Evolutionary conservation across 1,284 basidiomycete species (phyloP).

Genomic region (Cryptococcus amylolentus): DNA sequence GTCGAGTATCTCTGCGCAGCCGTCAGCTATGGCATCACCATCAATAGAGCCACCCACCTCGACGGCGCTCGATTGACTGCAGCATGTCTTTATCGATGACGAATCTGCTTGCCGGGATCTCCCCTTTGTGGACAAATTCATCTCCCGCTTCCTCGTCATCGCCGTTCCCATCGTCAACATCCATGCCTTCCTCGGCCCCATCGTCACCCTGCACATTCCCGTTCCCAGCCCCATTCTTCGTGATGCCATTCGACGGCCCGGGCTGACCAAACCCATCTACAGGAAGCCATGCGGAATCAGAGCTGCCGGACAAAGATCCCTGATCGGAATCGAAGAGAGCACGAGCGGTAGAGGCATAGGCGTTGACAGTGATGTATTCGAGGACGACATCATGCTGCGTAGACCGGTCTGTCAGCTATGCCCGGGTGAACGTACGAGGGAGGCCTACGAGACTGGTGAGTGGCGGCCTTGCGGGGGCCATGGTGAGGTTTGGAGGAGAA

Average conservation of each 20-base stretch:
- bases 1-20: constrained; percentile 36
- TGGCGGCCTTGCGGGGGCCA: neutral
- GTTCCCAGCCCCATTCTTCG: constrained; percentile 1
- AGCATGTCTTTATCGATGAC: constrained; percentile 15
- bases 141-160: neutral
- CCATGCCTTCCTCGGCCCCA: neutral
- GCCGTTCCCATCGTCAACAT: constrained; percentile 2
- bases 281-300: neutral
- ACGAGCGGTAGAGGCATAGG: constrained; percentile 35
- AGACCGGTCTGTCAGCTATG: neutral
- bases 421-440: neutral
- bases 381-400: constrained; percentile 43
- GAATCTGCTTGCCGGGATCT: neutral
- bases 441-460: neutral
- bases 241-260: neutral
- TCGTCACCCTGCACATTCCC: neutral
- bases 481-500: neutral
- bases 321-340: constrained; percentile 9
- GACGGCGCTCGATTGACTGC: constrained; percentile 29
- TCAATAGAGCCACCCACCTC: constrained; percentile 25
- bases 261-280: neutral
- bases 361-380: constrained; percentile 41
- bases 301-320: neutral
- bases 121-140: neutral
- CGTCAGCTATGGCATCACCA: neutral